Percentiles rank a stretch among this genome's conserved stretches.
Conservation (phyloP, 2,329 filamentous ascomycete genomes). For the Tothia fuscella region DNA sequence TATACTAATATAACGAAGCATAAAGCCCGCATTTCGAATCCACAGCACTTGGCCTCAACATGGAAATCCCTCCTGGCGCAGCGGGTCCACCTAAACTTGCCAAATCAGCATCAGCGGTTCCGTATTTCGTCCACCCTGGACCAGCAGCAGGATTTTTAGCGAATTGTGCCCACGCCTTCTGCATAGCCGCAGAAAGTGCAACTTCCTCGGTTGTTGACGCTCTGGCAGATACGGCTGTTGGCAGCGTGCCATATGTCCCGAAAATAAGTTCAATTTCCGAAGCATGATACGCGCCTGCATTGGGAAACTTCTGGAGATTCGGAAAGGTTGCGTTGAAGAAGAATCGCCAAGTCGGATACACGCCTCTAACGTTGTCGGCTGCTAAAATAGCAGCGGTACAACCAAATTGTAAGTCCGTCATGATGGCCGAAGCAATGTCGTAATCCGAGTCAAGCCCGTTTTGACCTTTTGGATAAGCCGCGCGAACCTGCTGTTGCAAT, state of each 20-base stretch:
- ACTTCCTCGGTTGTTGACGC: conserved; percentile 18
- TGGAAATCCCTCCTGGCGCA: too few relatives aligned
- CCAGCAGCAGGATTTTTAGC: conserved; percentile 14
- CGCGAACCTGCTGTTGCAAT: neutral
- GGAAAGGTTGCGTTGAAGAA: conserved; percentile 21
- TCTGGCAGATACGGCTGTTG: neutral
- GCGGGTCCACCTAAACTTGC: too few relatives aligned
- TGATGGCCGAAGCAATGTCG: conserved; percentile 17
- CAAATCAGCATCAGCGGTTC: too few relatives aligned
- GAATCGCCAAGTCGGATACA: conserved; percentile 19
- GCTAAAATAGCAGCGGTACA: conserved; percentile 15
- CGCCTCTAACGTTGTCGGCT: conserved; percentile 12
- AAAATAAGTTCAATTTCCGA: conserved; percentile 18
- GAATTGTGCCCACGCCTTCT: conserved; percentile 11
- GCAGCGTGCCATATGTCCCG: conserved; percentile 13
- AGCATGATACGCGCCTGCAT: conserved; percentile 22
- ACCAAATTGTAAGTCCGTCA: conserved; percentile 15
- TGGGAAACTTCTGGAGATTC: conserved; percentile 15
- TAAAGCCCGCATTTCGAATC: too few relatives aligned
- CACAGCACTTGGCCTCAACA: too few relatives aligned
- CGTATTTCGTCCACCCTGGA: conserved; percentile 22
- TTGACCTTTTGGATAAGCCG: conserved; percentile 1
- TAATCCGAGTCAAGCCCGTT: conserved; percentile 8
- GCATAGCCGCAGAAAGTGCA: conserved; percentile 21
- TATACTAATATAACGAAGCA: too few relatives aligned